Conservation (phyloP, 305 asterid genomes). For the Rubia tinctorum region DNA sequence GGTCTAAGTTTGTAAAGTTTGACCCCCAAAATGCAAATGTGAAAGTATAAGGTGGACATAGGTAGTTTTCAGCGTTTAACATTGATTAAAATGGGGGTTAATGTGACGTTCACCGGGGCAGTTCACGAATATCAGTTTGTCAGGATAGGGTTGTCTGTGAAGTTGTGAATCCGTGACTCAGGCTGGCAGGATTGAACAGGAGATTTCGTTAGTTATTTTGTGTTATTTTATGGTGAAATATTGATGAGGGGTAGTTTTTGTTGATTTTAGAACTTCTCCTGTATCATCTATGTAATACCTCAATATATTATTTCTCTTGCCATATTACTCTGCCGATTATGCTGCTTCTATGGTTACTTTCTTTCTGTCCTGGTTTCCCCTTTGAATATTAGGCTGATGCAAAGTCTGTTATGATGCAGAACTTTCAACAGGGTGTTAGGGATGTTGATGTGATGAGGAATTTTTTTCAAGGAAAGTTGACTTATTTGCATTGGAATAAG, state of each 20-base stretch:
- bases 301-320: not conserved
- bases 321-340: not conserved
- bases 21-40: not conserved
- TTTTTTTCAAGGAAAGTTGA: slow-evolving; percentile 61
- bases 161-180: not conserved
- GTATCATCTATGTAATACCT: not conserved
- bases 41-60: not conserved
- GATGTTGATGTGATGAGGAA: slow-evolving; percentile 48
- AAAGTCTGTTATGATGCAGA: slow-evolving; percentile 38
- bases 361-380: not conserved
- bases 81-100: not conserved
- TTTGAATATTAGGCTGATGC: not conserved
- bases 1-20: not conserved
- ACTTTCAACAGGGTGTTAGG: slow-evolving; percentile 42
- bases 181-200: not conserved
- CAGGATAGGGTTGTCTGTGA: not conserved
- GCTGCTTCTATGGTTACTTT: not conserved
- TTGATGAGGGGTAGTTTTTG: not conserved
- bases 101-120: not conserved
- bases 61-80: not conserved
- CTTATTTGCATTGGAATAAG: slow-evolving; percentile 67
- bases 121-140: not conserved
- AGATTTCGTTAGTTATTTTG: not conserved
- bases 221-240: not conserved
- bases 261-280: not conserved